A percentile compares a stretch with the other conserved stretches of the same genome.
Evolutionary conservation across 2,329 filamentous ascomycete genomes (phyloP).

Genomic region (Talaromyces marneffei): DNA sequence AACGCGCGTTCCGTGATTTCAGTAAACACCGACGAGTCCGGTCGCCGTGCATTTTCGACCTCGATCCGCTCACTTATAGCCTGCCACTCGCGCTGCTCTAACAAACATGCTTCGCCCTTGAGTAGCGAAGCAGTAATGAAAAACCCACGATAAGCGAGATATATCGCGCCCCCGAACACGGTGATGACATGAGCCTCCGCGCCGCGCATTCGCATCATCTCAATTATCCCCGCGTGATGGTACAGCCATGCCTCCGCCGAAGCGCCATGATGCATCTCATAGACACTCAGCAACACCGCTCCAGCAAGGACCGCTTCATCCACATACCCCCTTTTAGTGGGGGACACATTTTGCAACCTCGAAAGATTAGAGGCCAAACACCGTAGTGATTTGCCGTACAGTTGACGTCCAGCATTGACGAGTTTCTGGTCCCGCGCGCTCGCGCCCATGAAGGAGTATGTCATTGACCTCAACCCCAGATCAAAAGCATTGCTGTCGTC

Average conservation of each 20-base stretch:
- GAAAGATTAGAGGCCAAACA: not conserved
- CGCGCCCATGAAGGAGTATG: not conserved
- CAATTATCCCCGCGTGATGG: constrained; percentile 31
- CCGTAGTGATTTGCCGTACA: not conserved
- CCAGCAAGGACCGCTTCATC: constrained; percentile 21
- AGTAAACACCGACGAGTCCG: constrained; percentile 25
- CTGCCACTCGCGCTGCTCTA: constrained; percentile 11
- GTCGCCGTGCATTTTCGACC: constrained; percentile 23
- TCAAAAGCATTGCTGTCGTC: not conserved
- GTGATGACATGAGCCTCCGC: constrained; percentile 22
- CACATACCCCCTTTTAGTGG: not conserved
- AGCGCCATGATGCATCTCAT: constrained; percentile 32
- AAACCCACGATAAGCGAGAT: not conserved
- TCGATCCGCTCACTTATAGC: constrained; percentile 26
- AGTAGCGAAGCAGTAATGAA: not conserved
- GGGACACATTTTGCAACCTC: not conserved
- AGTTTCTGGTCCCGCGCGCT: not conserved
- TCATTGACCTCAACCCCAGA: not conserved
- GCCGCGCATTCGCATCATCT: constrained; percentile 31
- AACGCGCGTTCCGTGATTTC: constrained; percentile 27
- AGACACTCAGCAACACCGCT: constrained; percentile 31
- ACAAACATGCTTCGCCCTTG: not conserved
- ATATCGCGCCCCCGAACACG: constrained; percentile 28
- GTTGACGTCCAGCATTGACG: not conserved
- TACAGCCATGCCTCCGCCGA: constrained; percentile 30